A percentile compares a stretch with the other conserved stretches of the same genome.
phyloP scores from a whole-genome alignment of 352 stramenopile species.

The Poterioochromonas sp. region DNA sequence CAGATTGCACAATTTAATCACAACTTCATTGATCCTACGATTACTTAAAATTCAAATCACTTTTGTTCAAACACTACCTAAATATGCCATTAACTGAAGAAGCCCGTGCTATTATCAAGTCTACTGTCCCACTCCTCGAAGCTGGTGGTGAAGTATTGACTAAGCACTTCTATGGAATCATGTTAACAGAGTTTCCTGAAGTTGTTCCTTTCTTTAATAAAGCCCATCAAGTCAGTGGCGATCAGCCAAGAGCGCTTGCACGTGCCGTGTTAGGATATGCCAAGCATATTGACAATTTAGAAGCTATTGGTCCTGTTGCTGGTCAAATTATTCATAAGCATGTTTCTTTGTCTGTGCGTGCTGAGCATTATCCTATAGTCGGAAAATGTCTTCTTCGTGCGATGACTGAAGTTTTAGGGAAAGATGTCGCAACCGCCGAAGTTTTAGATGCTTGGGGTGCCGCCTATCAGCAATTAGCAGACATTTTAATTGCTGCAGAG shows the following conservation, averaged over 20 bases:
- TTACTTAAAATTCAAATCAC: too few species aligned
- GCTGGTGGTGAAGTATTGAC: not conserved
- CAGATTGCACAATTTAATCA: too few species aligned
- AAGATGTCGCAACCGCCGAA: not conserved
- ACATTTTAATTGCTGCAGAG: slow-evolving; percentile 6
- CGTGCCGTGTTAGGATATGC: not conserved
- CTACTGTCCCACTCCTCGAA: not conserved
- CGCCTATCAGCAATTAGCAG: slow-evolving; percentile 6
- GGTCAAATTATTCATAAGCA: slow-evolving; percentile 3
- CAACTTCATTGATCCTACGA: too few species aligned
- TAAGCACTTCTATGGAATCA: slow-evolving; percentile 22
- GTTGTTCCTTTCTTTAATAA: slow-evolving; percentile 19
- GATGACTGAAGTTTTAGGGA: not conserved
- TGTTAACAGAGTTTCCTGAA: not conserved
- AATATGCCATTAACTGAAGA: slow-evolving; percentile 12
- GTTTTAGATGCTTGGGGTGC: not conserved
- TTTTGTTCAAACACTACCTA: not conserved
- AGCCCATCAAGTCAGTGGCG: not conserved
- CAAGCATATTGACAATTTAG: not conserved
- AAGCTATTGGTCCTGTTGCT: not conserved
- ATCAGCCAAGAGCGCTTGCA: not conserved
- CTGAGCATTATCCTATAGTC: slow-evolving; percentile 9
- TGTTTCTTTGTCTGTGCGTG: not conserved
- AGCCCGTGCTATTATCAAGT: not conserved
- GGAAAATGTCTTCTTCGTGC: not conserved